Percentiles rank a stretch among this genome's conserved stretches.
Conservation (phyloP, 2,329 filamentous ascomycete genomes). For the Neofusicoccum cordaticola region DNA sequence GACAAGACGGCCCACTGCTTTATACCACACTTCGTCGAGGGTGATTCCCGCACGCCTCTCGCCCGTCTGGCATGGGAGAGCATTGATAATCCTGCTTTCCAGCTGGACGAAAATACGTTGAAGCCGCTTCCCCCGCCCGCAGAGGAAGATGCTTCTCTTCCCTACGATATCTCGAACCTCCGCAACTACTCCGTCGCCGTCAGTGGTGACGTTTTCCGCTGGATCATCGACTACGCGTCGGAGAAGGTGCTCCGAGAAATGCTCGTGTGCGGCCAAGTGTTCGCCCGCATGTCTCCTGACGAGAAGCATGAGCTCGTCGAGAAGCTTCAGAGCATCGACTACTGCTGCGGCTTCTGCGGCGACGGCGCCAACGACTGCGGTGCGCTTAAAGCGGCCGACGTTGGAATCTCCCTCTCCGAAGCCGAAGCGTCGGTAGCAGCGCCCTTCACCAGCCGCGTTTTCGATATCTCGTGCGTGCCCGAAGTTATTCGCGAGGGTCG, state of each 20-base stretch:
- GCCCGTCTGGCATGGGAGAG: constrained; percentile 84
- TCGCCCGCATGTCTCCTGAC: constrained; percentile 97
- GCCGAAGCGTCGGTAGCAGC: constrained; percentile 98
- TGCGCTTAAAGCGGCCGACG: constrained; percentile 92
- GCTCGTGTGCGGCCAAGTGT: constrained; percentile 88
- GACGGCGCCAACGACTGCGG: constrained; percentile 98
- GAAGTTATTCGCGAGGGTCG: constrained; percentile 91
- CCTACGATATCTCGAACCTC: constrained; percentile 77
- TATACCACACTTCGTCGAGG: constrained; percentile 81
- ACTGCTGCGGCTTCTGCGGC: constrained; percentile 92
- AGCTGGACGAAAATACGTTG: constrained; percentile 75
- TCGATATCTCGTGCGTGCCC: constrained; percentile 94
- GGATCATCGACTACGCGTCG: constrained; percentile 88
- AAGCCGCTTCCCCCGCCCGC: constrained; percentile 70
- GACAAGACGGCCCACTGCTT: constrained; percentile 84
- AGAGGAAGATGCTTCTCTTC: constrained; percentile 75
- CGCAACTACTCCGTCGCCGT: constrained; percentile 86
- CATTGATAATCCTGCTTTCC: constrained; percentile 79
- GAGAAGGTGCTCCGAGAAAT: constrained; percentile 79
- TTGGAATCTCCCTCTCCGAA: constrained; percentile 94
- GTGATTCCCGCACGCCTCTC: constrained; percentile 70
- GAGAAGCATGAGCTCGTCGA: constrained; percentile 98
- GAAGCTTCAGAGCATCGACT: constrained; percentile 93
- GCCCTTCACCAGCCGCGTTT: constrained; percentile 90
- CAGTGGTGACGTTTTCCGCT: constrained; percentile 91